Evolutionary conservation across 441 rosid genomes (phyloP).

Genomic region (Populus tomentosa): DNA sequence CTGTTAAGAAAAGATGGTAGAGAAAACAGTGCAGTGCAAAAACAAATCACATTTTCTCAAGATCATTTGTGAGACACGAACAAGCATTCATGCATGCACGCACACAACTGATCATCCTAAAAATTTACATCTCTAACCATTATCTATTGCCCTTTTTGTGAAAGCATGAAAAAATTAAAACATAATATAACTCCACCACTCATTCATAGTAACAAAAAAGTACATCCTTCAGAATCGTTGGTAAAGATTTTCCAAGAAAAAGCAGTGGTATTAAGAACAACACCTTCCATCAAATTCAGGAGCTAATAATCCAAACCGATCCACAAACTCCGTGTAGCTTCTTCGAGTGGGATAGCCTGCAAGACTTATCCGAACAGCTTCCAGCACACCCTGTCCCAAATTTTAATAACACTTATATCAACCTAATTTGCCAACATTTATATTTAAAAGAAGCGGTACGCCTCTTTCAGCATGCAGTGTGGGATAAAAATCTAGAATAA

Average conservation of each 20-base stretch:
- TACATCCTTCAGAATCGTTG: background rate
- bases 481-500: background rate
- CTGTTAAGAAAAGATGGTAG: slow-evolving; percentile 1
- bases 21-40: background rate
- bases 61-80: background rate
- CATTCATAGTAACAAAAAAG: background rate
- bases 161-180: background rate
- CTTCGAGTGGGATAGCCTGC: slow-evolving; percentile 99
- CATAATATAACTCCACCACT: background rate
- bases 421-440: background rate
- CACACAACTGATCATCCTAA: background rate
- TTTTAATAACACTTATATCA: background rate
- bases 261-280: background rate
- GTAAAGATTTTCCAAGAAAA: background rate
- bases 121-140: background rate
- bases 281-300: slow-evolving; percentile 86
- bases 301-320: slow-evolving; percentile 87
- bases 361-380: slow-evolving; percentile 98
- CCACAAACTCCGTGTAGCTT: slow-evolving; percentile 83
- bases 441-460: background rate
- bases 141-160: background rate
- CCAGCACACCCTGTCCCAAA: slow-evolving; percentile 83
- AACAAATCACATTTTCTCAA: background rate
- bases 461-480: background rate
- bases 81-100: background rate